phyloP scores from a whole-genome alignment of 495 filamentous ascomycete species.

The Aspergillus heteromorphus region DNA sequence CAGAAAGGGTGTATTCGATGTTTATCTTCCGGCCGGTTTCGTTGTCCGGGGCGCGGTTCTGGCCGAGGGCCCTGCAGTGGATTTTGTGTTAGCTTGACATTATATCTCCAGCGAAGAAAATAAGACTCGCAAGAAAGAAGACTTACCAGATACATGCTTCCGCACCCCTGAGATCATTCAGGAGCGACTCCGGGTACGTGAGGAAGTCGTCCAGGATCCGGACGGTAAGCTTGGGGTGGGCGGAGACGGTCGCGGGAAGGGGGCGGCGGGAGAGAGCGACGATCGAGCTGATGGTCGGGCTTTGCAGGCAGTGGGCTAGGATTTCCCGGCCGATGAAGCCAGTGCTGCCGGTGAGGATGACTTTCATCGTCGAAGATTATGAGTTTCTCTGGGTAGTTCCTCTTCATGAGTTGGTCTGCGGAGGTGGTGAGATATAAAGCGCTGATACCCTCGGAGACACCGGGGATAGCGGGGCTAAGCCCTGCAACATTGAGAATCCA shows the following conservation, averaged over 20 bases:
- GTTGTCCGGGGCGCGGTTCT: conserved; percentile 5
- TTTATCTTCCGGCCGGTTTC: conserved; percentile 24
- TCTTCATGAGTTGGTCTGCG: too few relatives aligned
- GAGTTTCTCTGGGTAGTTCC: too few relatives aligned
- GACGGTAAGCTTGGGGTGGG: conserved; percentile 37
- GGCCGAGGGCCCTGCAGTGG: not conserved
- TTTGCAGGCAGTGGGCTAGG: conserved; percentile 39
- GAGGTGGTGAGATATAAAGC: too few relatives aligned
- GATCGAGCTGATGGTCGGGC: conserved; percentile 42
- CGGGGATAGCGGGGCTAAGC: not conserved
- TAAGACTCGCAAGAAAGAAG: not conserved
- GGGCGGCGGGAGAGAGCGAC: conserved; percentile 43
- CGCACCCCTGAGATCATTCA: conserved; percentile 35
- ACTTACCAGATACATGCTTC: conserved; percentile 47
- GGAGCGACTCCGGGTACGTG: conserved; percentile 30
- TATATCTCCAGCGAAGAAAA: too few relatives aligned
- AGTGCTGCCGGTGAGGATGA: conserved; percentile 48
- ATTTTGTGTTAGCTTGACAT: not conserved
- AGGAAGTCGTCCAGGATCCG: conserved; percentile 43
- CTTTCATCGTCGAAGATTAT: too few relatives aligned
- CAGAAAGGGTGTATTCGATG: conserved; percentile 41
- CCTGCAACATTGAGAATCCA: too few relatives aligned
- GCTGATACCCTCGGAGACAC: not conserved
- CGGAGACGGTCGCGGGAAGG: conserved; percentile 5
- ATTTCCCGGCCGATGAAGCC: conserved; percentile 49